Evolutionary conservation across 1,284 basidiomycete genomes (phyloP).

Genomic region (Puccinia novopanici): DNA sequence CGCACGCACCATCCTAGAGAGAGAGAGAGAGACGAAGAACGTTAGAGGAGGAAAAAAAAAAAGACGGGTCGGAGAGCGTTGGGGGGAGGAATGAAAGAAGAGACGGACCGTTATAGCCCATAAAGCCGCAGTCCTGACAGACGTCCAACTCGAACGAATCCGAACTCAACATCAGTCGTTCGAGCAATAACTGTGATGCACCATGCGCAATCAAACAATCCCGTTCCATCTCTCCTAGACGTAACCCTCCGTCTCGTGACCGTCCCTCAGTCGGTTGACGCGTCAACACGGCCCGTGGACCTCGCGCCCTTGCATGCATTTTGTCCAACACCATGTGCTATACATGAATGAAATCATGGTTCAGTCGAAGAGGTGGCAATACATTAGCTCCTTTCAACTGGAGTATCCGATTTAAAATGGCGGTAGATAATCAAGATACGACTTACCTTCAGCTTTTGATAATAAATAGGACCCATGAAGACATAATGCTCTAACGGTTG

Average conservation of each 20-base stretch:
- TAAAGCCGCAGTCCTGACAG: conserved; percentile 88
- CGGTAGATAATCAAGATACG: background rate
- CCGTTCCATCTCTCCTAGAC: conserved; percentile 98
- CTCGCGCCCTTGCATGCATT: conserved; percentile 97
- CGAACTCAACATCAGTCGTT: conserved; percentile 90
- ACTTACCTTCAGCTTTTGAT: conserved; percentile 68
- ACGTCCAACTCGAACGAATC: conserved; percentile 91
- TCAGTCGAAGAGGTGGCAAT: conserved; percentile 16
- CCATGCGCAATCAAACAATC: conserved; percentile 82
- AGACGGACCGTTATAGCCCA: conserved; percentile 80
- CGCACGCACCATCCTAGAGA: conserved; percentile 56
- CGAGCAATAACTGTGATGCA: conserved; percentile 90
- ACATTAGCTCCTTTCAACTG: too few species aligned
- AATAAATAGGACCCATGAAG: conserved; percentile 98
- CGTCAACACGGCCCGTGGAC: conserved; percentile 92
- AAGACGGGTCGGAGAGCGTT: background rate
- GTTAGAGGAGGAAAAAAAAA: conserved; percentile 66
- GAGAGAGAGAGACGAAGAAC: background rate
- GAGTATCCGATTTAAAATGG: background rate
- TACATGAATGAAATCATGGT: conserved; percentile 50
- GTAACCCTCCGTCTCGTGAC: conserved; percentile 92
- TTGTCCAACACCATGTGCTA: conserved; percentile 99
- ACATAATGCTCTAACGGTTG: conserved; percentile 95
- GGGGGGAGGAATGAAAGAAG: background rate
- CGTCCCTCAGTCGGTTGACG: conserved; percentile 98